These are phyloP conservation scores for Phytophthora europaea DNA, from an alignment of 352 stramenopile genomes.

Conservation along the genomic window DNA sequence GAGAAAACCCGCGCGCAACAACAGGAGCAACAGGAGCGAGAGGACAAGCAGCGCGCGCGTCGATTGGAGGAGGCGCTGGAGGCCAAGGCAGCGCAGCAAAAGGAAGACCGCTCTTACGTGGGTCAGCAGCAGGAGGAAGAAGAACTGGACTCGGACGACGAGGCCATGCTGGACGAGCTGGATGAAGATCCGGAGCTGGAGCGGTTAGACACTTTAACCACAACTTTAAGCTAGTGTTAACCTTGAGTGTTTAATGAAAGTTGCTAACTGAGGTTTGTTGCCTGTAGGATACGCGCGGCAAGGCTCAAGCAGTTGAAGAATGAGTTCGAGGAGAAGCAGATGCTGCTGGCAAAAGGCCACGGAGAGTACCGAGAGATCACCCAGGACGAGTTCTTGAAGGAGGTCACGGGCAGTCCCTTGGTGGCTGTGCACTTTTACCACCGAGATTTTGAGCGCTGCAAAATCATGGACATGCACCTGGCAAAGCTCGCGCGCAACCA, in stretches of 20 bases:
- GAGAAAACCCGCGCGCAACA: conserved; percentile 41
- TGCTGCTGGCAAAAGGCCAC: conserved; percentile 75
- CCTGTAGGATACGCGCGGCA: conserved; percentile 75
- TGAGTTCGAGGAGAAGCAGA: conserved; percentile 68
- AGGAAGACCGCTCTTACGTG: conserved; percentile 41
- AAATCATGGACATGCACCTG: conserved; percentile 97
- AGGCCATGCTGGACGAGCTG: conserved; percentile 70
- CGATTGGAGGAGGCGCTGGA: conserved; percentile 39
- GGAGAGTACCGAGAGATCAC: conserved; percentile 92
- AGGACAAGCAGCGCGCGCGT: conserved; percentile 34
- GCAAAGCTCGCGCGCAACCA: conserved; percentile 62
- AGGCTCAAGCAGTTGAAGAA: conserved; percentile 81
- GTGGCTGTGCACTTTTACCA: conserved; percentile 97
- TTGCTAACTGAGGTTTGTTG: conserved; percentile 9
- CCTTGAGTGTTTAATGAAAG: neutral
- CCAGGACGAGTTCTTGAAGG: conserved; percentile 96
- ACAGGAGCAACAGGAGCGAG: conserved; percentile 31
- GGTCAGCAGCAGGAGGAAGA: conserved; percentile 21
- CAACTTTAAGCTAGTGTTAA: conserved; percentile 1
- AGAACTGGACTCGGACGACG: conserved; percentile 59
- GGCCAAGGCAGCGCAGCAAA: conserved; percentile 36
- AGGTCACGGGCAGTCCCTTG: conserved; percentile 90
- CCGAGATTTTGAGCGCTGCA: conserved; percentile 97
- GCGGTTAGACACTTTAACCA: conserved; percentile 40
- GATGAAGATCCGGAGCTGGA: conserved; percentile 86